Base-by-base conservation (phyloP, 2,329 filamentous ascomycete species). In the Exserohilum rostratum region DNA sequence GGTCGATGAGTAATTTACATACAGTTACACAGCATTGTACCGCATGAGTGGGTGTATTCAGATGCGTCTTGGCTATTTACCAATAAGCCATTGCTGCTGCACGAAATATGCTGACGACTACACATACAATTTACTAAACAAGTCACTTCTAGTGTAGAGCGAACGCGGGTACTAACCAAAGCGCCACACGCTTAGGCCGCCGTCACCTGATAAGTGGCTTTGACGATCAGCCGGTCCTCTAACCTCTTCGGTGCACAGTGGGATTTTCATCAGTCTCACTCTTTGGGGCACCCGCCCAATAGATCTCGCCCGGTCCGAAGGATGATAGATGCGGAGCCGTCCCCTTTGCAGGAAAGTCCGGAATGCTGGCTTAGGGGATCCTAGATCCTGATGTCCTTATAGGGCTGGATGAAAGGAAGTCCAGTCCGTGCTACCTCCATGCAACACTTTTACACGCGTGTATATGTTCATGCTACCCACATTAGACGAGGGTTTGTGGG, bases 401-500 rank as follows among this genome's bases (percentile, higher is more conserved):
- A 39, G 33, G 39, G 22, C 33, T 54, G 46, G 51, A 22, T 50
- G 31, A 54, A 50, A 18, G 46, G 51, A 45, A 40, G 34, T 18
- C 18, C 17, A 25, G 4, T 2, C 6, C 31, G 11, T 17, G 20
- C 15, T 15, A 11, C n/a, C 5, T 15, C 11, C 3, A 9, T 18
- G n/a, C n/a, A 25, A 13, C 12, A 5, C 6, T 6, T 45, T 45
- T 18, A 10, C 13, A 25, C 9, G 4, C 20, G 1, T 12, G 4
- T 4, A 7, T 27, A 13, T 25, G 43, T n/a, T n/a, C 12, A 33
- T 11, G 33, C 17, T 6, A 18, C 33, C 15, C 15, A 17, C 17
- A 9, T 4, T 35, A 18, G 9, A 29, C 3, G 30, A 25, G 7
- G 22, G 22, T 25, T 25, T 25, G 22, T 25, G 22, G 22, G 22